Evolutionary conservation across 305 asterid species (phyloP), one percentile per base, ranked within the genome.

Genomic region (Coffea humblotiana): DNA sequence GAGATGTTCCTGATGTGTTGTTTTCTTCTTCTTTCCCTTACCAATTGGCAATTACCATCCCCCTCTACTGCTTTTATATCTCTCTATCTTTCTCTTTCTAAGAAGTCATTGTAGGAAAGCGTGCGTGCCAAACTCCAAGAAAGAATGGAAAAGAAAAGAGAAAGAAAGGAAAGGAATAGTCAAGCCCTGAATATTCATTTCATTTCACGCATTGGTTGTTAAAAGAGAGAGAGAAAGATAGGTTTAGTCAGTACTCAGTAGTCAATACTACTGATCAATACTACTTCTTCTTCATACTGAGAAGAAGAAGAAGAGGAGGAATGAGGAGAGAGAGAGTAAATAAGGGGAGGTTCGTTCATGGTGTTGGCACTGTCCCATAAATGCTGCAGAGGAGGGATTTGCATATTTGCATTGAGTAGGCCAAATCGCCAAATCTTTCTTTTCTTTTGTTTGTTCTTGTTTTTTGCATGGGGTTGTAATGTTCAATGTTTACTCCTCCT

Each of bases 321-420:
- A 61, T 54, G 56, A n/a, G 1, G 8, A 58, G 58, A 76, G 76
- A 75, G 51, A 40, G 76, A 78, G 76, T 79, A 74, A 27, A 72
- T 73, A 76, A 49, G 61, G 83, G 81, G 71, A 71, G 29, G 72
- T 85, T 40, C 43, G 43, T 40, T 51, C 81, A 89, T 79, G 88
- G 93, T 85, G 89, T 92, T 91, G 94, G 94, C 93, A 88, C 88
- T 88, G 86, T 91, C 95, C 84, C 84, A 86, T 91, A 81, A 90
- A 92, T 90, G 91, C 88, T 88, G 87, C 87, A 73, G 83, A 82
- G 80, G 16, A 15, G 65, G 11, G 51, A 18, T 43, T 8, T 1
- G 69, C 49, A 54, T 52, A 40, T 40, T 32, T 51, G 69, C 86
- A 81, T 6, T 78, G 81, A 37, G 79, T 74, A 71, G 87, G 85